Percentiles rank a stretch among this genome's conserved stretches.
Evolutionary conservation across 176 grass and related monocot species (phyloP).

Genomic region (Oryza nivara): DNA sequence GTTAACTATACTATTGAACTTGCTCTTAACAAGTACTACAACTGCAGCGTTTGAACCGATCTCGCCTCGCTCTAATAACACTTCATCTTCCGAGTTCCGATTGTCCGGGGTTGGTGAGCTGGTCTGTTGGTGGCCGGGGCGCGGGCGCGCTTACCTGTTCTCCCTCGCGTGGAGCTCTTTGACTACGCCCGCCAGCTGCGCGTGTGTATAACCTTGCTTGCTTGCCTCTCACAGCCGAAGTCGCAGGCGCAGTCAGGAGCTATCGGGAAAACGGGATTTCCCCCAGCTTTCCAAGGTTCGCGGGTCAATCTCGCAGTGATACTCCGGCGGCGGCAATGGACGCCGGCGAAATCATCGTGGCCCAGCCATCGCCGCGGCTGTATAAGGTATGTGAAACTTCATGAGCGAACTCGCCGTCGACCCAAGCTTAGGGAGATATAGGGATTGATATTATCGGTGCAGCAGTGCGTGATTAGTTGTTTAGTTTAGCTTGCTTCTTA

Average conservation of each 20-base stretch:
- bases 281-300: background rate
- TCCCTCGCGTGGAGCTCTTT: background rate
- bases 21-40: background rate
- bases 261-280: too few species aligned
- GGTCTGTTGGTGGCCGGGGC: background rate
- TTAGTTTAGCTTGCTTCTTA: background rate
- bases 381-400: slow-evolving; percentile 22
- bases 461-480: background rate
- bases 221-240: background rate
- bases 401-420: background rate
- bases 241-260: background rate
- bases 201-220: slow-evolving; percentile 28
- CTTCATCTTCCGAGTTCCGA: background rate
- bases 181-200: background rate
- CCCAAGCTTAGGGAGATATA: background rate
- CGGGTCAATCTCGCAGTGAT: background rate
- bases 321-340: slow-evolving; percentile 23
- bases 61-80: background rate
- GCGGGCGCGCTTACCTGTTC: slow-evolving; percentile 5
- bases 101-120: background rate
- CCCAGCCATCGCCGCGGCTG: slow-evolving; percentile 14
- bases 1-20: too few species aligned
- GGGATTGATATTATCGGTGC: background rate
- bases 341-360: slow-evolving; percentile 49
- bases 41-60: background rate